Base-by-base conservation (phyloP, 2,329 filamentous ascomycete species). In the Colletotrichum sp. region DNA sequence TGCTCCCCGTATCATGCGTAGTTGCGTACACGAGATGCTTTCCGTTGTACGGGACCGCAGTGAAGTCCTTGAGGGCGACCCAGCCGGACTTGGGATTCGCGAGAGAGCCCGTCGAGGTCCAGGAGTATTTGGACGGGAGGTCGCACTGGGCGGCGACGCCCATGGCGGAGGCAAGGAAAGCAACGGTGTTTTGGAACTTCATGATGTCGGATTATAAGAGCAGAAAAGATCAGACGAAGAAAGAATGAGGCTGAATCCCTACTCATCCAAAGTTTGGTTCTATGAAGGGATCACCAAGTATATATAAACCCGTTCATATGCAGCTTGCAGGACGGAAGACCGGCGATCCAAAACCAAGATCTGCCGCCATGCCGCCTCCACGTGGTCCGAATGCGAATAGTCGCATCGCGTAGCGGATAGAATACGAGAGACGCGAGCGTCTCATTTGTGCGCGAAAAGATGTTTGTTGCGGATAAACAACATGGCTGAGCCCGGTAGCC, bases 31-130 rank as follows among this genome's bases (percentile, higher is more conserved):
- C 91, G 8, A 93, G 87, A 77, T 93, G 86, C 81, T 92, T 81
- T 70, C 88, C 89, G 39, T 93, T 90, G 85, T 91, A 91, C 2
- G 84, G 80, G 24, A 88, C 88, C 69, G 82, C 80, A 28, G 89
- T 92, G 83, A 93, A 93, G 83, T 94, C 92, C 80, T 94, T 94
- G 79, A 94, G 86, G 6, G 90, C 85, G 4, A 83, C 85, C 90
- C 89, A 91, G 21, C 90, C 90, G 1, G 84, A 84, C 78, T 88
- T 88, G 1, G 91, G 91, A 6, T 84, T 80, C 2, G 90, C 89
- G 9, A 93, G 85, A 4, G 86, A 77, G 3, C 83, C 86, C 8
- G 87, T 88, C 13, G 89, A 90, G 39, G 87, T 88, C 90, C 91
- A 93, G 60, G 82, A 82, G 82, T 91, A 92, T 12, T 83, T 88